Base-by-base conservation (phyloP, 2,329 filamentous ascomycete species). In the Aspergillus sergii region DNA sequence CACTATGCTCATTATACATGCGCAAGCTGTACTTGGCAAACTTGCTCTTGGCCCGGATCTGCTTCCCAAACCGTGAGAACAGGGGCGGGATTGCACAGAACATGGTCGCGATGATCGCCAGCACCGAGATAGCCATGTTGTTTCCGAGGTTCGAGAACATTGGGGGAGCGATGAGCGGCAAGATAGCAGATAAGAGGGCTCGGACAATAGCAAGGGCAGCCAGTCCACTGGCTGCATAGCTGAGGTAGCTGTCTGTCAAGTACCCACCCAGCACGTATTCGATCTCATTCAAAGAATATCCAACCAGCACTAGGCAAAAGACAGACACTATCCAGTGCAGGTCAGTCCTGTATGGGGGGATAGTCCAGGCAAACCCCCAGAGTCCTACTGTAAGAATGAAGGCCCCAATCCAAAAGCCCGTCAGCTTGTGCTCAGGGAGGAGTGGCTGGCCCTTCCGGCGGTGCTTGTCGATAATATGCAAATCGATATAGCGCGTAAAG, bases 231-330 rank as follows among this genome's bases (percentile, higher is more conserved):
- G 79, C 76, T 9, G 80, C 77, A 58, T 79, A 81, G n/a, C 73
- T 75, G 8, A 77, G 71, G 57, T 82, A 83, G 48, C 76, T 77
- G 65, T 83, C 81, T 0, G 79, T 75, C 4, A 82, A 71, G 57
- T 82, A 82, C 1, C 79, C 79, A 1, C 74, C 71, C 3, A 82
- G 67, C 8, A 76, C 71, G 39, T 70, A 76, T 46, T 78, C 78
- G 56, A 82, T 78, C 58, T 84, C 83, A 48, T 83, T 83, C 23
- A 79, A 68, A 0, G 79, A 78, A 67, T 80, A 84, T 4, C 82
- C 83, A 30, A 83, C 73, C 5, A 79, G 68, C 0, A 81, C 68
- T 3, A 84, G 71, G 0, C 76, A 74, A 1, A 78, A 51, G 30
- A 77, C 76, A 2, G 79, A 78, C 4, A 79, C 75, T 14, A 79